Evolutionary conservation across 306 rosid genomes (phyloP).

Genomic region (Lotus japonicus): DNA sequence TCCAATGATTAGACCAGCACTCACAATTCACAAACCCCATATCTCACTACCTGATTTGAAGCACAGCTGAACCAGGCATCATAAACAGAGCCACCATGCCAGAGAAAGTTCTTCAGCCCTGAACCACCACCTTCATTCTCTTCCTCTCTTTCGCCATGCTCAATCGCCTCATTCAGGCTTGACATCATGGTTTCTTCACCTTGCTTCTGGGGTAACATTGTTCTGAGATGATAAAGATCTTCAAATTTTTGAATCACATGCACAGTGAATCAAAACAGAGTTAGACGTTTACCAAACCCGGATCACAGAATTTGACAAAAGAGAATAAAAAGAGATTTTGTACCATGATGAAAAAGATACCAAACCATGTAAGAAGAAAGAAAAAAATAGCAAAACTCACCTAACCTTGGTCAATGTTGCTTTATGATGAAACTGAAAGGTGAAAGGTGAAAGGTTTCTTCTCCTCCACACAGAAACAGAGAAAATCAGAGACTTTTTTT

Average conservation of each 20-base stretch:
- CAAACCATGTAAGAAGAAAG: not conserved
- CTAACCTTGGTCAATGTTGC: constrained; percentile 21
- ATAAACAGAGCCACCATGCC: constrained; percentile 95
- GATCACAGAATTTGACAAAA: not conserved
- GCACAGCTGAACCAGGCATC: constrained; percentile 99
- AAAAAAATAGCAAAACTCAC: not conserved
- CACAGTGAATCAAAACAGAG: constrained; percentile 6
- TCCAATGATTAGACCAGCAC: not conserved
- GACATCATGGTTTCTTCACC: constrained; percentile 66
- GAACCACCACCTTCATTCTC: constrained; percentile 39
- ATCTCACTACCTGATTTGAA: constrained; percentile 67
- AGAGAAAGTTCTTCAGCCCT: constrained; percentile 48
- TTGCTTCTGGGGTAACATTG: constrained; percentile 61
- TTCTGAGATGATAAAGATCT: constrained; percentile 28
- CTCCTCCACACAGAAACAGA: constrained; percentile 15
- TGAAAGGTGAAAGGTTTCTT: not conserved
- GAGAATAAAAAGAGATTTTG: not conserved
- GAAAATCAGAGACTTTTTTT: not conserved
- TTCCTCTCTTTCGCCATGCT: constrained; percentile 50
- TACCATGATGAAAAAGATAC: not conserved
- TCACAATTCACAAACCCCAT: not conserved
- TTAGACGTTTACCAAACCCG: constrained; percentile 23
- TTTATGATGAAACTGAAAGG: constrained; percentile 12
- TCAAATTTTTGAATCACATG: not conserved
- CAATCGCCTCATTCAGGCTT: constrained; percentile 35